Conservation (phyloP, 129 eudicot genomes). For the Erigeron canadensis region DNA sequence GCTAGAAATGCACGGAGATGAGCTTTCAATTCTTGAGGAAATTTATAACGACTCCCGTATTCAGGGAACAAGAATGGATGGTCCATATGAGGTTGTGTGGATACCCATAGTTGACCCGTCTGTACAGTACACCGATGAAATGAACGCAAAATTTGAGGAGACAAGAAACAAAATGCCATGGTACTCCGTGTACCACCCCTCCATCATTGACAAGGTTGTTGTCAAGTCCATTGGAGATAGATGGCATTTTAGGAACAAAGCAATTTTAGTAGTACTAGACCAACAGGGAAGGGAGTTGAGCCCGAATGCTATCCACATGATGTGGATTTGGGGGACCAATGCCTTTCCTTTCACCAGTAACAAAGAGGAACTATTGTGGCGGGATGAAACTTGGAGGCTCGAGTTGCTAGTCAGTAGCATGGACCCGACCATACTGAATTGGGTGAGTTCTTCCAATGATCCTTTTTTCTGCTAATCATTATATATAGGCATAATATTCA, state of each 20-base stretch:
- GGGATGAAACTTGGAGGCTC: conserved; percentile 55
- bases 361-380: conserved; percentile 52
- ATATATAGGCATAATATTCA: neutral
- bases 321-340: conserved; percentile 61
- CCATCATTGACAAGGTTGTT: conserved; percentile 34
- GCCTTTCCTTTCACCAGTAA: conserved; percentile 54
- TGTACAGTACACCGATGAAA: conserved; percentile 33
- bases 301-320: conserved; percentile 63
- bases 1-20: conserved; percentile 47
- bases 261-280: conserved; percentile 57
- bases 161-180: conserved; percentile 50
- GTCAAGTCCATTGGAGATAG: conserved; percentile 40
- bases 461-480: neutral
- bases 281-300: conserved; percentile 53
- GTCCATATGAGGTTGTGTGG: conserved; percentile 52
- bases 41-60: conserved; percentile 44
- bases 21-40: conserved; percentile 48
- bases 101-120: conserved; percentile 49
- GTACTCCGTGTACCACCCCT: conserved; percentile 59
- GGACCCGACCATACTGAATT: conserved; percentile 41
- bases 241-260: conserved; percentile 59
- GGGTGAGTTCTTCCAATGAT: conserved; percentile 37
- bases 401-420: conserved; percentile 54
- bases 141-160: conserved; percentile 39
- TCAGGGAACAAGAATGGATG: conserved; percentile 37